Percentiles rank a stretch among this genome's conserved stretches.
Conservation (phyloP, 176 grass and related monocot genomes). For the Aegilops longissima region DNA sequence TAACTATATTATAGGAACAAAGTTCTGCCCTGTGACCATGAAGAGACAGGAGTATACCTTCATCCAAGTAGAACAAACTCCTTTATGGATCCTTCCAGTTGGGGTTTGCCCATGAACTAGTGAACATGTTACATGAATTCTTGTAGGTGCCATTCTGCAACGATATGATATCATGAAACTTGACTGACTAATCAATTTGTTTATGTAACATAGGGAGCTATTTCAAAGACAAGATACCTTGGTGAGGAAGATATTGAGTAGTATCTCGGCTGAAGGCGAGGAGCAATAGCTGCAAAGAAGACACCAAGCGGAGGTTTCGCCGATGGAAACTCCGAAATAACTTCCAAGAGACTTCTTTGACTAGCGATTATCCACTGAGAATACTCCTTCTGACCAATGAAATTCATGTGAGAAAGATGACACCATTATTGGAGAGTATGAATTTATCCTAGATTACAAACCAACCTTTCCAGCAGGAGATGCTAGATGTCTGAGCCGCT, state of each 20-base stretch:
- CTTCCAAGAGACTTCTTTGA: conserved; percentile 92
- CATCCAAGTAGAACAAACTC: conserved; percentile 98
- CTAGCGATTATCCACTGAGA: conserved; percentile 77
- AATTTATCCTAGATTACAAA: conserved; percentile 19
- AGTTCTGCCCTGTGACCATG: conserved; percentile 11
- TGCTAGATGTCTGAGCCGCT: conserved; percentile 68
- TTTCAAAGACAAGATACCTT: conserved; percentile 48
- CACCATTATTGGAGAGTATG: conserved; percentile 10
- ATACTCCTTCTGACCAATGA: conserved; percentile 79
- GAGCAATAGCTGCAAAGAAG: conserved; percentile 83
- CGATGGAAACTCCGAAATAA: conserved; percentile 79
- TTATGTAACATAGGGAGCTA: not conserved
- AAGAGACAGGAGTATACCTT: conserved; percentile 51
- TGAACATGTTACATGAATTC: conserved; percentile 96
- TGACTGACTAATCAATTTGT: not conserved
- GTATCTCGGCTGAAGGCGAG: conserved; percentile 86
- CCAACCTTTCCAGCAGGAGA: conserved; percentile 95
- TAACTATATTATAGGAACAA: not conserved
- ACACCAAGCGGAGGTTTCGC: conserved; percentile 74
- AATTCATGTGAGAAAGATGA: conserved; percentile 18
- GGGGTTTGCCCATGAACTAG: conserved; percentile 70
- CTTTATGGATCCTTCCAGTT: conserved; percentile 90
- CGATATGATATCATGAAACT: conserved; percentile 31
- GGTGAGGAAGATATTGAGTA: conserved; percentile 97
- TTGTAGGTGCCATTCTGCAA: conserved; percentile 72